Conservation (phyloP, 2,329 filamentous ascomycete species). For the Trichoderma aggressivum region DNA sequence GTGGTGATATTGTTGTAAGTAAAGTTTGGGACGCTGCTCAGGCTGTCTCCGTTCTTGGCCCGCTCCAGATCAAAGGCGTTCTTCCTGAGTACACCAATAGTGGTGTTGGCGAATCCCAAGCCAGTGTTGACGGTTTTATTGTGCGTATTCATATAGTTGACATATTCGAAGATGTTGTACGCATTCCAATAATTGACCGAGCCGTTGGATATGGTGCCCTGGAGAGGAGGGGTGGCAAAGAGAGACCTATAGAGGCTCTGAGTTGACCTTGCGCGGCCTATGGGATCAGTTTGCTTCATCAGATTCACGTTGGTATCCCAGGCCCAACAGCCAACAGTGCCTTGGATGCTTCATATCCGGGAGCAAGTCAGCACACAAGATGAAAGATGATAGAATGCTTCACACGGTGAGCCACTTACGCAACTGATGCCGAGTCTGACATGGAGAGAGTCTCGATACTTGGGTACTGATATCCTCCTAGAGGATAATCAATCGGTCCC, state of each 20-base stretch:
- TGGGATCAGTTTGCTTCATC: constrained; percentile 26
- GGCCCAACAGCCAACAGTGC: constrained; percentile 37
- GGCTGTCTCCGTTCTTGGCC: constrained; percentile 51
- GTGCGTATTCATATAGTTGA: constrained; percentile 52
- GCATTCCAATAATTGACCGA: constrained; percentile 47
- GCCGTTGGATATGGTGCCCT: constrained; percentile 34
- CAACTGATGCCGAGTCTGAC: constrained; percentile 43
- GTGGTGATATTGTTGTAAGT: constrained; percentile 39
- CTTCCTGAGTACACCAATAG: constrained; percentile 47
- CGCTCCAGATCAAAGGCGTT: constrained; percentile 69
- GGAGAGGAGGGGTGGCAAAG: constrained; percentile 36
- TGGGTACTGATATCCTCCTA: constrained; percentile 79
- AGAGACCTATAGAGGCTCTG: constrained; percentile 43
- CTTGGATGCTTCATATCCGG: constrained; percentile 34
- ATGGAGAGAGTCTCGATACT: constrained; percentile 54
- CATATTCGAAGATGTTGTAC: constrained; percentile 53
- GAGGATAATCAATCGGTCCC: constrained; percentile 58
- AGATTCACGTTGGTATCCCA: constrained; percentile 34
- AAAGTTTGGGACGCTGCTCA: constrained; percentile 41
- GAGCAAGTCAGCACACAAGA: not conserved
- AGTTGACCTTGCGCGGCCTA: constrained; percentile 28
- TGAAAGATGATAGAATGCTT: not conserved
- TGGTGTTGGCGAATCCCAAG: constrained; percentile 35
- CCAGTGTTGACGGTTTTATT: constrained; percentile 41
- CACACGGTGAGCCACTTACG: constrained; percentile 32